phyloP scores from a whole-genome alignment of 2,329 filamentous ascomycete genomes.

The Ophiostoma piceae region DNA sequence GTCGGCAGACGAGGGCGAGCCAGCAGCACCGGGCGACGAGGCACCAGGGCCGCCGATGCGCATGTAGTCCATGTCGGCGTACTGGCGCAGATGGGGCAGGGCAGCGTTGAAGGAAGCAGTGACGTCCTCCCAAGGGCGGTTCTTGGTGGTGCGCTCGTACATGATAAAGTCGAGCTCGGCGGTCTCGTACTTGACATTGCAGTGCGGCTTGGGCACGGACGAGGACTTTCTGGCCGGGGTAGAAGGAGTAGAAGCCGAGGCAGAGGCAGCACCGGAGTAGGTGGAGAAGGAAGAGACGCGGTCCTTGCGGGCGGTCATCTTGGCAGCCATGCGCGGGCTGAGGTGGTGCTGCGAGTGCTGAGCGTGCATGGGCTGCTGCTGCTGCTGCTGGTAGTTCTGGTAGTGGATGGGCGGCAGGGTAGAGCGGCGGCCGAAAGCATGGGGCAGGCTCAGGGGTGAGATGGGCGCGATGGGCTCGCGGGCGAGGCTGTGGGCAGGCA shows the following conservation, averaged over 20 bases:
- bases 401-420: constrained; percentile 16
- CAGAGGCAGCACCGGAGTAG: neutral
- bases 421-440: constrained; percentile 2
- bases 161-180: constrained; percentile 30
- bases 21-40: neutral
- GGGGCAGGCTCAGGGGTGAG: constrained; percentile 20
- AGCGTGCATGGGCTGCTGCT: constrained; percentile 9
- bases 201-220: constrained; percentile 25
- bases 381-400: constrained; percentile 16
- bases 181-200: constrained; percentile 30
- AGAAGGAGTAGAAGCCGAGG: neutral
- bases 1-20: constrained; percentile 9
- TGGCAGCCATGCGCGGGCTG: constrained; percentile 20
- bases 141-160: constrained; percentile 29
- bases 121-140: constrained; percentile 29
- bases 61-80: constrained; percentile 26
- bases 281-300: neutral
- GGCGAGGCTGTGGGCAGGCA: constrained; percentile 17
- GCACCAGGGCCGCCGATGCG: neutral
- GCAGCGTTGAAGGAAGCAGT: constrained; percentile 28
- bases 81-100: constrained; percentile 28
- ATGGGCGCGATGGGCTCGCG: constrained; percentile 24
- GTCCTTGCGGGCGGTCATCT: constrained; percentile 17
- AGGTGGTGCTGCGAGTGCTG: constrained; percentile 6
- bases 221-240: constrained; percentile 9